Percentiles rank a stretch among this genome's conserved stretches.
Evolutionary conservation across 1,284 basidiomycete genomes (phyloP).

Genomic region (Takashimella tepidaria): DNA sequence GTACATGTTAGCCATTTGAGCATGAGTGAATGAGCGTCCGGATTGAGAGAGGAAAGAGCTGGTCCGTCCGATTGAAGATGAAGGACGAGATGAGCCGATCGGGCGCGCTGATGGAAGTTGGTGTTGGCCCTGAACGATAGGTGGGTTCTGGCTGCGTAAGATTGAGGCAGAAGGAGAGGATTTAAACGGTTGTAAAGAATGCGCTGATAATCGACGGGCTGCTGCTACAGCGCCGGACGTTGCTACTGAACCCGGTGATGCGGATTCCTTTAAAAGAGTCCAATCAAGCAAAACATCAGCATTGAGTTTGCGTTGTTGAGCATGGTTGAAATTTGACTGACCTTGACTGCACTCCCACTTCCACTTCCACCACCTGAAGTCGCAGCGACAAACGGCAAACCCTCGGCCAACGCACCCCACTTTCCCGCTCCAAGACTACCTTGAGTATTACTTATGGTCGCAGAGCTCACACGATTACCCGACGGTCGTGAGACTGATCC

Average conservation of each 20-base stretch:
- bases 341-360: slow-evolving; percentile 6
- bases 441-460: not conserved
- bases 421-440: slow-evolving; percentile 20
- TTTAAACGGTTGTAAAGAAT: slow-evolving; percentile 40
- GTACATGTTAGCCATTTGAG: slow-evolving; percentile 40
- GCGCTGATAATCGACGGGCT: slow-evolving; percentile 39
- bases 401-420: slow-evolving; percentile 38
- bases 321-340: no score
- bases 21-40: slow-evolving; percentile 45
- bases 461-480: not conserved
- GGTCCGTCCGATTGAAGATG: slow-evolving; percentile 35
- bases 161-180: slow-evolving; percentile 39
- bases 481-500: slow-evolving; percentile 1
- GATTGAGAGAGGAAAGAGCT: slow-evolving; percentile 45
- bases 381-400: slow-evolving; percentile 38
- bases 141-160: slow-evolving; percentile 14
- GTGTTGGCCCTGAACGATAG: not conserved
- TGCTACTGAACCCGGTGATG: slow-evolving; percentile 17
- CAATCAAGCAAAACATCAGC: not conserved
- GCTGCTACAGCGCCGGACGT: slow-evolving; percentile 25
- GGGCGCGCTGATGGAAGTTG: not conserved
- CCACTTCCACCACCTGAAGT: slow-evolving; percentile 1
- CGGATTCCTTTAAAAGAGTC: slow-evolving; percentile 9
- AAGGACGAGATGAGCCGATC: not conserved
- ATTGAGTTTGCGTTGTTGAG: not conserved